phyloP scores from a whole-genome alignment of 192 early-diverging fungal species.

The Podila clonocystis region DNA sequence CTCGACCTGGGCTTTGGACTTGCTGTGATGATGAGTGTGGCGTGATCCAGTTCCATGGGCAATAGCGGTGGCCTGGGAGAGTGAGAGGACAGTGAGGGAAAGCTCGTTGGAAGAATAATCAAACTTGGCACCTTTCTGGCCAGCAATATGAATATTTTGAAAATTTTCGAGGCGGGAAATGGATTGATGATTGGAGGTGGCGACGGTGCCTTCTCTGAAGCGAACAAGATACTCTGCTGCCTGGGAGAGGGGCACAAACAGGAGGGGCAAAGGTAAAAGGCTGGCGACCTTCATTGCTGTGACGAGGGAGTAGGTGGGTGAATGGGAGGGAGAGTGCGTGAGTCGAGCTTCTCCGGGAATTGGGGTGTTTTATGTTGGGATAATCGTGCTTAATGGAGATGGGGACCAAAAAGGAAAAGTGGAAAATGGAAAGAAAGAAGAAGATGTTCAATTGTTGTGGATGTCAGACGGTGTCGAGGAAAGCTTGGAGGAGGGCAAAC shows the following conservation, averaged over 20 bases:
- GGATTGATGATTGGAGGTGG: not conserved
- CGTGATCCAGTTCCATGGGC: not conserved
- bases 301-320: not conserved
- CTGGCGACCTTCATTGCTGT: conserved; percentile 42
- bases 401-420: not conserved
- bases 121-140: conserved; percentile 8
- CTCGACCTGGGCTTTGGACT: conserved; percentile 41
- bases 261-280: conserved; percentile 37
- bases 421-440: not conserved
- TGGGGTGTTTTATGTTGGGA: not conserved
- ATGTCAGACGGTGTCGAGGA: not conserved
- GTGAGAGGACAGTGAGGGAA: conserved; percentile 31
- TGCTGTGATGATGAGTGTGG: conserved; percentile 9
- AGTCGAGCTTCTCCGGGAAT: not conserved
- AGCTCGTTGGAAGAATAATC: conserved; percentile 36
- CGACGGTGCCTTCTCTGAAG: conserved; percentile 25
- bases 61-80: conserved; percentile 17
- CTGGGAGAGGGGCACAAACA: conserved; percentile 36
- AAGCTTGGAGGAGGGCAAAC: not conserved
- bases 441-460: not conserved
- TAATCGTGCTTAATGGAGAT: not conserved
- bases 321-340: not conserved
- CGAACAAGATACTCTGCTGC: conserved; percentile 43
- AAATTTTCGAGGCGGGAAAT: conserved; percentile 27
- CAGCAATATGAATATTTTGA: not conserved